Evolutionary conservation across 768 basidiomycete species (phyloP).

Genomic region (Peribolospora baueri): DNA sequence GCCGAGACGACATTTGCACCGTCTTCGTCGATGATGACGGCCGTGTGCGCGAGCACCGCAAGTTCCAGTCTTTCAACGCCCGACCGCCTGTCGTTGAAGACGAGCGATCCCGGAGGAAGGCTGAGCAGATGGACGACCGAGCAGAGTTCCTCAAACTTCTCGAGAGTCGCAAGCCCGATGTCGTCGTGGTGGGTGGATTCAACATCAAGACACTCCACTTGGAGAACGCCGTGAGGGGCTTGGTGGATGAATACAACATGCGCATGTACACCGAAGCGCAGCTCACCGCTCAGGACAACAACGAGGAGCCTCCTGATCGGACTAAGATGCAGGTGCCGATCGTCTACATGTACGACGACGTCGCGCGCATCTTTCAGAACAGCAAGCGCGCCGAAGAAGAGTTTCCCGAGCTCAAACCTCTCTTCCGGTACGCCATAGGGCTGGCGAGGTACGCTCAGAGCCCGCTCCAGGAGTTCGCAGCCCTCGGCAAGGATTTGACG

Average conservation of each 20-base stretch:
- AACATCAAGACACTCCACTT: slow-evolving; percentile 36
- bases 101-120: too few relatives aligned
- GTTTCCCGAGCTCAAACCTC: slow-evolving; percentile 47
- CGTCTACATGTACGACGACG: slow-evolving; percentile 66
- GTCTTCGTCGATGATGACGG: slow-evolving; percentile 74
- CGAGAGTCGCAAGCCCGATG: slow-evolving; percentile 56
- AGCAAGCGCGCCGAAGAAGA: slow-evolving; percentile 64
- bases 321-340: slow-evolving; percentile 8
- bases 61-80: slow-evolving; percentile 53
- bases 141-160: slow-evolving; percentile 56
- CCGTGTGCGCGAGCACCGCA: slow-evolving; percentile 66
- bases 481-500: slow-evolving; percentile 58
- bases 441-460: slow-evolving; percentile 80
- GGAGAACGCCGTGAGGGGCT: slow-evolving; percentile 12
- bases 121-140: slow-evolving; percentile 3
- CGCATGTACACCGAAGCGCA: neutral
- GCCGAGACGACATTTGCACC: slow-evolving; percentile 62
- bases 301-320: slow-evolving; percentile 11
- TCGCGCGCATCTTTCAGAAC: slow-evolving; percentile 81
- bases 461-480: slow-evolving; percentile 80
- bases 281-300: neutral
- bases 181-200: slow-evolving; percentile 73
- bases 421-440: slow-evolving; percentile 78
- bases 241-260: slow-evolving; percentile 10
- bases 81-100: slow-evolving; percentile 24